Percentiles rank a stretch among this genome's conserved stretches.
Evolutionary conservation across 139 green algal genomes (phyloP).

Genomic region (Chlamydomonas sphaeroides): DNA sequence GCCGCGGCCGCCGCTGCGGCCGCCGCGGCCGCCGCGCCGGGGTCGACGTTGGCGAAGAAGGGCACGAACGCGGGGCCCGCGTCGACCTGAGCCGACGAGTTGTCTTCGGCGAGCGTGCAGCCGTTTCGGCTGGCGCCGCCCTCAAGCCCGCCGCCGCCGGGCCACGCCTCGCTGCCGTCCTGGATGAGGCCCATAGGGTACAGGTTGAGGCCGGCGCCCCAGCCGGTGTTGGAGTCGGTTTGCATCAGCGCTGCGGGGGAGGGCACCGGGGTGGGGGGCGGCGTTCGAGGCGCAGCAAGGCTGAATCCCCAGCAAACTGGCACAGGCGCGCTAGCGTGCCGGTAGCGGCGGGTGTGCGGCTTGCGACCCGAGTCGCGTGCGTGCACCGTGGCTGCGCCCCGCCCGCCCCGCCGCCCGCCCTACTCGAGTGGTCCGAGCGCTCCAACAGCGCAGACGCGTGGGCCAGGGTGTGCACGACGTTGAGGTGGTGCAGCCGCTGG

Average conservation of each 20-base stretch:
- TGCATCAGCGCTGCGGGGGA: neutral
- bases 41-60: conserved; percentile 5
- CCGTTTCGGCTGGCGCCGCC: too few relatives aligned
- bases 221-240: neutral
- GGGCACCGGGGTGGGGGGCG: too few relatives aligned
- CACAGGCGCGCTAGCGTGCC: too few relatives aligned
- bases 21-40: neutral
- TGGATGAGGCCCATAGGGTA: neutral
- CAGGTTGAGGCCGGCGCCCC: neutral
- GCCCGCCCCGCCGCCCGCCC: neutral
- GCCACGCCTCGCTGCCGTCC: too few relatives aligned
- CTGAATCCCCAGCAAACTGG: too few relatives aligned
- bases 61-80: conserved; percentile 23
- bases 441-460: conserved; percentile 44
- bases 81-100: neutral
- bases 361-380: too few relatives aligned
- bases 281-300: too few relatives aligned
- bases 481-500: conserved; percentile 35
- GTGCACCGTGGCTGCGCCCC: too few relatives aligned
- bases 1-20: neutral
- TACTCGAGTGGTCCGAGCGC: neutral
- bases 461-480: conserved; percentile 40
- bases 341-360: too few relatives aligned
- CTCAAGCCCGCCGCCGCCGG: too few relatives aligned
- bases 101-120: too few relatives aligned